Base-by-base conservation (phyloP, 805 yeast species). In the Brettanomyces nanus region DNA sequence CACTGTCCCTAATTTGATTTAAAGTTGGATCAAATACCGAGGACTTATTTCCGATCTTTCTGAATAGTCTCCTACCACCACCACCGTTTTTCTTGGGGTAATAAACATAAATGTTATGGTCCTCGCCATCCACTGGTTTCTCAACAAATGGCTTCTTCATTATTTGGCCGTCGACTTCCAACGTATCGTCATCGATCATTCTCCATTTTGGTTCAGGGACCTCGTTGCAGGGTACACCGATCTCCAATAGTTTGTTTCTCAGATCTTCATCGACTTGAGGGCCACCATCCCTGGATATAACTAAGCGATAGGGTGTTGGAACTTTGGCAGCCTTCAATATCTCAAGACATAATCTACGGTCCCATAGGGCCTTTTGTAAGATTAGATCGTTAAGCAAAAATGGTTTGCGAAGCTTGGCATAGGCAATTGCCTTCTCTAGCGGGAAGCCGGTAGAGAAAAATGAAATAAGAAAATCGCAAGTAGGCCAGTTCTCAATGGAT, bases 81-180 rank as follows among this genome's bases (percentile, higher is more conserved):
- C 99, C 99, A 33, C 99, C 99, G 37, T 83, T 82, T 41, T 81
- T 73, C 40, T 75, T 73, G 26, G 89, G 82, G 58, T 90, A 92
- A 62, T 92, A 92, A 28, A 92, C 89, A 58, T 82, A 85, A 33
- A 92, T 90, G 54, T 92, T 92, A 61, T 92, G 99, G 61, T 92
- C 96, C 62, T 92, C 99, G 38, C 99, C 99, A 59, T 92, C 96
- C 3, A 89, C 97, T 1, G 99, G 99, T 50, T 92, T 92, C 59
- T 92, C 99, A 25, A 92, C 98, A 68, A 79, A 92, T 5, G 99
- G 99, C 56, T 92, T 92, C 29, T 67, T 69, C 64, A 92, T 64
- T 6, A 66, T 64, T 49, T 73, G 59, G 6, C 94, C 96, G 47
- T 83, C 75, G 18, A 84, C 92, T 42, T 71, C 72, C 32, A 82